Conservation (phyloP, 2,329 filamentous ascomycete species). For the Penicillium sclerotigenum region DNA sequence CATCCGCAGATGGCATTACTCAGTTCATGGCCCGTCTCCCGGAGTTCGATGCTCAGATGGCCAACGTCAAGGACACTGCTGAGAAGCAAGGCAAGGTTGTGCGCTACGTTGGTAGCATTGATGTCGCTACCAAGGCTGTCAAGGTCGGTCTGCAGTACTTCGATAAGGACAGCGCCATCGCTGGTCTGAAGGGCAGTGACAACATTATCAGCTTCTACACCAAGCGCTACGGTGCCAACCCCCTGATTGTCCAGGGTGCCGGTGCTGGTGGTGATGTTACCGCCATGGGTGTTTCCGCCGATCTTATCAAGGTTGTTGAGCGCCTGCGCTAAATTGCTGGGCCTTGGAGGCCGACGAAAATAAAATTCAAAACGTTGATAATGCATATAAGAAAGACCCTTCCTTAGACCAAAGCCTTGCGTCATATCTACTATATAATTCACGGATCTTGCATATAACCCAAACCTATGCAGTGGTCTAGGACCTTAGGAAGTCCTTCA, state of each 20-base stretch:
- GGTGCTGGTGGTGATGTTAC: conserved; percentile 94
- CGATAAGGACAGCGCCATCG: conserved; percentile 85
- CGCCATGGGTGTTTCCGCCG: conserved; percentile 94
- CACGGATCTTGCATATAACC: background rate
- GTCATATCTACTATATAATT: background rate
- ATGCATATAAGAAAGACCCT: background rate
- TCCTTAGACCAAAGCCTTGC: background rate
- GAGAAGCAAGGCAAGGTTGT: conserved; percentile 87
- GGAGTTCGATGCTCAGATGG: conserved; percentile 85
- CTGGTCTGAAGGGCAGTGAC: conserved; percentile 91
- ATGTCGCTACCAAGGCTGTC: conserved; percentile 74
- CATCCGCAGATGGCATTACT: conserved; percentile 57
- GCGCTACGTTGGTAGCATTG: conserved; percentile 89
- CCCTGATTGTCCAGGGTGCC: conserved; percentile 89
- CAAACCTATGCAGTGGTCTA: background rate
- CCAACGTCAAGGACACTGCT: conserved; percentile 78
- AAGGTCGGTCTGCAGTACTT: conserved; percentile 92
- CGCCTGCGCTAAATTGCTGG: conserved; percentile 54
- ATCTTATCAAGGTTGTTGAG: conserved; percentile 83
- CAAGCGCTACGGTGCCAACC: conserved; percentile 84
- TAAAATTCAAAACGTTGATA: background rate
- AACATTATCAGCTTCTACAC: conserved; percentile 99
- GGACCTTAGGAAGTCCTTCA: conserved; percentile 49
- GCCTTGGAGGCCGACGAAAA: background rate
- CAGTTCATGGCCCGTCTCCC: conserved; percentile 81